phyloP scores from a whole-genome alignment of 352 stramenopile genomes.

The Phytophthora vignae region DNA sequence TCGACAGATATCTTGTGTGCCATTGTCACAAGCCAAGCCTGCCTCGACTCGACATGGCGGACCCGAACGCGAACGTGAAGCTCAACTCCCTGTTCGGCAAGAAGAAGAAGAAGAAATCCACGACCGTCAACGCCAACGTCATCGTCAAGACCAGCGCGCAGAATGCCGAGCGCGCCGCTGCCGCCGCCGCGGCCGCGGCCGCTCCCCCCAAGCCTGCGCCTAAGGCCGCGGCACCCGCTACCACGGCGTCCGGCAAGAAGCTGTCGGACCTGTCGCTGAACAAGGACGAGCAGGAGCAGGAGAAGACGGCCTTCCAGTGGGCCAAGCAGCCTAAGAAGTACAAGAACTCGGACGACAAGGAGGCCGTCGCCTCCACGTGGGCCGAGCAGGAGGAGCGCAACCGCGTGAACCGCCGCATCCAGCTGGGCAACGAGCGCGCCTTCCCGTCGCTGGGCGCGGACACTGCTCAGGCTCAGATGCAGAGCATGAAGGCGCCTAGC shows the following conservation, averaged over 20 bases:
- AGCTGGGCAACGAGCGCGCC: constrained; percentile 76
- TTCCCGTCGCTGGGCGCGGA: constrained; percentile 81
- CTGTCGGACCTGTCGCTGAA: constrained; percentile 72
- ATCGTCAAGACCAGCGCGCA: constrained; percentile 72
- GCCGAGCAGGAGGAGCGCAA: constrained; percentile 81
- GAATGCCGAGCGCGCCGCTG: constrained; percentile 38
- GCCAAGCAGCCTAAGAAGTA: constrained; percentile 90
- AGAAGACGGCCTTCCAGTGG: constrained; percentile 75
- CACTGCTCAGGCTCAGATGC: constrained; percentile 54
- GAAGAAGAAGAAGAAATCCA: constrained; percentile 88
- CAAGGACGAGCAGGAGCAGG: constrained; percentile 54
- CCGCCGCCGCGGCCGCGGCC: constrained; percentile 30
- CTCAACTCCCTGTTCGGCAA: constrained; percentile 88
- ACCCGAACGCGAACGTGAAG: constrained; percentile 63
- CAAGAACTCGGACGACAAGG: constrained; percentile 67
- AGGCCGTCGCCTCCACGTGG: constrained; percentile 69
- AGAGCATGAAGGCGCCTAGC: constrained; percentile 69
- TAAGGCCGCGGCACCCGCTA: constrained; percentile 5
- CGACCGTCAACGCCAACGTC: constrained; percentile 80
- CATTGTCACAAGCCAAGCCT: background rate
- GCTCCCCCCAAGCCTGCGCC: constrained; percentile 31
- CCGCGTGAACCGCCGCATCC: constrained; percentile 61
- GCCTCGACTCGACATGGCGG: constrained; percentile 29
- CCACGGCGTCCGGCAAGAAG: constrained; percentile 51
- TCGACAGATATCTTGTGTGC: constrained; percentile 21